A percentile compares a stretch with the other conserved stretches of the same genome.
Evolutionary conservation across 345 rosid genomes (phyloP).

Genomic region (Brassica carinata): DNA sequence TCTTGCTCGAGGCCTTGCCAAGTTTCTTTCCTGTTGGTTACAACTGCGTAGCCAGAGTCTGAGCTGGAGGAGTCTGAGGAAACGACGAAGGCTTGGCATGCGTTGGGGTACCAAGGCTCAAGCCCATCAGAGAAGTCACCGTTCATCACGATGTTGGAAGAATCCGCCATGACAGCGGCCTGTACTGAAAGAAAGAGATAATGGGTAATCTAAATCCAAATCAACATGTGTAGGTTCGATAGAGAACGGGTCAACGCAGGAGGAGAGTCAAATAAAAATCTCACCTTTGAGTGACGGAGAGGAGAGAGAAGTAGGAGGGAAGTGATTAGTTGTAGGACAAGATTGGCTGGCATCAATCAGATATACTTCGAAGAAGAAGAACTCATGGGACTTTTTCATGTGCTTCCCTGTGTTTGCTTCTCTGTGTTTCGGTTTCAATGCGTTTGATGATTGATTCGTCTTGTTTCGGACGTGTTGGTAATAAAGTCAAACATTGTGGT

Average conservation of each 20-base stretch:
- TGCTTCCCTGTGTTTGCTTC: not conserved
- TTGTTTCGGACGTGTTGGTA: not conserved
- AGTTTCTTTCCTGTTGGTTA: conserved; percentile 69
- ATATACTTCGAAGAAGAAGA: conserved; percentile 10
- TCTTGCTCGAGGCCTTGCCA: conserved; percentile 99
- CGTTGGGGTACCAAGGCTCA: conserved; percentile 73
- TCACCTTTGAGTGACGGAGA: conserved; percentile 26
- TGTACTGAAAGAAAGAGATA: conserved; percentile 32
- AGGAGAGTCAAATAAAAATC: not conserved
- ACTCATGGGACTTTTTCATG: not conserved
- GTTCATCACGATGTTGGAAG: conserved; percentile 65
- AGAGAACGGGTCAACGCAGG: conserved; percentile 14
- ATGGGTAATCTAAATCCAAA: too few species aligned
- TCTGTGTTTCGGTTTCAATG: not conserved
- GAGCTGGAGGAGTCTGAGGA: conserved; percentile 49
- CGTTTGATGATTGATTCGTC: not conserved
- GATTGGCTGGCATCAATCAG: conserved; percentile 34
- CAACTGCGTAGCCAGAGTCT: conserved; percentile 61
- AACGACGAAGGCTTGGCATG: conserved; percentile 69
- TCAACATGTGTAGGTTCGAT: not conserved
- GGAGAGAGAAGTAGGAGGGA: conserved; percentile 7
- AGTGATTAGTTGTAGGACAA: conserved; percentile 19
- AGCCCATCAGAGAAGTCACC: conserved; percentile 77
- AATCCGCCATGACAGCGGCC: conserved; percentile 33
- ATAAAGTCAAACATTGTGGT: conserved; percentile 11